Base-by-base conservation (phyloP, 768 basidiomycete genomes). In the Suillus sp. region DNA sequence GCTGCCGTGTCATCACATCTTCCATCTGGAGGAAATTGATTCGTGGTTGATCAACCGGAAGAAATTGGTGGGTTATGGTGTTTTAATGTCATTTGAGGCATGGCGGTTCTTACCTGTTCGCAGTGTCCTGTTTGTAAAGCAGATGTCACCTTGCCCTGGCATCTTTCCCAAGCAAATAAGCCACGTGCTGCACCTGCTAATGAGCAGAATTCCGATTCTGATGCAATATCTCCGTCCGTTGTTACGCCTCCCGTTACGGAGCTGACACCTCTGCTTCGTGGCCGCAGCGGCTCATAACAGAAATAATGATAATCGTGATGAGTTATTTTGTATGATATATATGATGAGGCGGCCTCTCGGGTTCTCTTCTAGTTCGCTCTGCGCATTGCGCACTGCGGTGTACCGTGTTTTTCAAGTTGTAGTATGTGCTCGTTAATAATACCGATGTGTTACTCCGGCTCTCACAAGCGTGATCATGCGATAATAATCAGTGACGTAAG, bases 41-140 rank as follows among this genome's bases (percentile, higher is more conserved):
- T 84, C 90, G 66, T 99, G 96, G 96, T 78, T 99, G 64, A 89
- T 96, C 62, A 87, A 91, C 65, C 86, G 93, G 75, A 93, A 95
- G 81, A 97, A 97, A 80, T 77, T 96, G 75, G 95, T 96, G 71
- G 71, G 90, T 81, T 59, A 42, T 34, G 64, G 47, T 59, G 22
- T 38, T 37, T 37, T 1, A n/a, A 45, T 38, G 22, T 64, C 27
- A 30, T 51, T 30, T 10, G 25, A 4, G 9, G 25, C 1, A 38
- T 50, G 64, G 61, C 58, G 38, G 34, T 61, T 66, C 34, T 60
- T 60, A 38, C 48, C 65, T 58, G 64, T 22, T 64, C 61, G 0
- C 67, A 96, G 94, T 97, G 95, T 69, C 95, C 95, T 6, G 82
- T 95, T 3, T 97, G 95, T 78, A 93, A 96, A 74, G 88, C 92